Conservation (phyloP, 2,329 filamentous ascomycete genomes). For the Pseudophaeomoniella oleicola region DNA sequence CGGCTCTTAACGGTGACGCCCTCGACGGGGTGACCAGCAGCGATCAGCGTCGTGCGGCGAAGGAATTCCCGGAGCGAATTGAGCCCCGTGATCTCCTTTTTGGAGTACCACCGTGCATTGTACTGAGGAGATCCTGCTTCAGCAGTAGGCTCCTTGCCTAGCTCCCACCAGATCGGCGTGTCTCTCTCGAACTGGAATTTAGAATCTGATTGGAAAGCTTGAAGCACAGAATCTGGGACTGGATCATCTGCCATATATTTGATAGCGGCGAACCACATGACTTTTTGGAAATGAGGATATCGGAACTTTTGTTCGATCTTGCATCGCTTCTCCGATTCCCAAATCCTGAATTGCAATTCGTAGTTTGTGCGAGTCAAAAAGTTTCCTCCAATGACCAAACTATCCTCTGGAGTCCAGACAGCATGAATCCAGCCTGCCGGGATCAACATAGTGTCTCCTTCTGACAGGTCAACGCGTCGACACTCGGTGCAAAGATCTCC, state of each 20-base stretch:
- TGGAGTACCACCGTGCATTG: conserved; percentile 47
- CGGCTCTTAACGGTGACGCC: conserved; percentile 43
- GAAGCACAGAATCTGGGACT: conserved; percentile 40
- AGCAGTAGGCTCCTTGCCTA: conserved; percentile 37
- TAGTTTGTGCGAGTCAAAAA: conserved; percentile 53
- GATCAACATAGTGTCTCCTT: conserved; percentile 57
- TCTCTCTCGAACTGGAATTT: conserved; percentile 37
- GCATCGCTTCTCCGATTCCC: conserved; percentile 53
- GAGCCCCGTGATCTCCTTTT: conserved; percentile 46
- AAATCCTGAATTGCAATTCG: conserved; percentile 50
- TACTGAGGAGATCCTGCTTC: conserved; percentile 37
- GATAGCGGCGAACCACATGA: conserved; percentile 51
- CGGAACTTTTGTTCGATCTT: conserved; percentile 51
- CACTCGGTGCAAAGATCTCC: conserved; percentile 48
- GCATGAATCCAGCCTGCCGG: conserved; percentile 60
- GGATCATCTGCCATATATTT: conserved; percentile 51
- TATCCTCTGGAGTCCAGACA: conserved; percentile 56
- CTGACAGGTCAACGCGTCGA: conserved; percentile 49
- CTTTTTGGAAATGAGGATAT: conserved; percentile 55
- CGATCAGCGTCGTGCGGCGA: conserved; percentile 48
- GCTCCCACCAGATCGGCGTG: conserved; percentile 43
- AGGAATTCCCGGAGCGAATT: conserved; percentile 46
- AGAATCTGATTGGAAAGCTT: conserved; percentile 40
- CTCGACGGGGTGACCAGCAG: conserved; percentile 42
- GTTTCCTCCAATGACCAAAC: conserved; percentile 56